A percentile compares a stretch with the other conserved stretches of the same genome.
Conservation (phyloP, 495 filamentous ascomycete species). For the Podospora pseudocomata region DNA sequence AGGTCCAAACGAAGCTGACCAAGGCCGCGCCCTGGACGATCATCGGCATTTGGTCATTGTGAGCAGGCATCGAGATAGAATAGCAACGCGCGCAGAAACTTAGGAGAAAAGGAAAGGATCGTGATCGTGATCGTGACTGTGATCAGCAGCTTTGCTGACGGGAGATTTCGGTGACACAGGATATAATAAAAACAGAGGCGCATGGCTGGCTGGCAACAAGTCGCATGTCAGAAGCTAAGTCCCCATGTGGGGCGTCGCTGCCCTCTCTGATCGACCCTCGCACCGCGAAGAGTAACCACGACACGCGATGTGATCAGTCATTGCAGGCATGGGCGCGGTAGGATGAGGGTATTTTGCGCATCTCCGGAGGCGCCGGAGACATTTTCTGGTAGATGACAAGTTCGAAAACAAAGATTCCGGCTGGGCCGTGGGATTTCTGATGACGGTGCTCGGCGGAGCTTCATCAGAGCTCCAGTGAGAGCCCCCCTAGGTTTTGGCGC, state of each 20-base stretch:
- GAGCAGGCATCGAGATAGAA: slow-evolving; percentile 5
- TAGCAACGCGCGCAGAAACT: slow-evolving; percentile 9
- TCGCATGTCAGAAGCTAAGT: not conserved
- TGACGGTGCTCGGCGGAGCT: slow-evolving; percentile 2
- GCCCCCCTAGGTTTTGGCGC: not conserved
- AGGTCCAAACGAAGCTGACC: slow-evolving; percentile 49
- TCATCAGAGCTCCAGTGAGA: not conserved
- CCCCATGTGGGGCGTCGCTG: slow-evolving; percentile 17
- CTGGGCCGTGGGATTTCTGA: not conserved
- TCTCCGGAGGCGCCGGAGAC: slow-evolving; percentile 3
- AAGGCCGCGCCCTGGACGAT: slow-evolving; percentile 41
- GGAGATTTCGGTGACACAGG: slow-evolving; percentile 13
- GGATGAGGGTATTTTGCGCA: not conserved
- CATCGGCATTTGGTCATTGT: slow-evolving; percentile 38
- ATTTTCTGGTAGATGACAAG: not conserved
- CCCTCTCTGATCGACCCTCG: not conserved
- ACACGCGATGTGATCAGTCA: not conserved
- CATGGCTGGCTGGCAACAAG: not conserved
- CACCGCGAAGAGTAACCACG: not conserved
- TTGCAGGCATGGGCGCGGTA: slow-evolving; percentile 7
- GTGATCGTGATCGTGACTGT: not conserved
- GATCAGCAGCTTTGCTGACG: not conserved
- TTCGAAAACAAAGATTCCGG: not conserved
- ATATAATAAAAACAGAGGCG: slow-evolving; percentile 2
- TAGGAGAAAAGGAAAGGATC: not conserved